Evolutionary conservation across 306 rosid genomes (phyloP), one percentile per base, ranked within the genome.

Genomic region (Trichosanthes cucumerina): DNA sequence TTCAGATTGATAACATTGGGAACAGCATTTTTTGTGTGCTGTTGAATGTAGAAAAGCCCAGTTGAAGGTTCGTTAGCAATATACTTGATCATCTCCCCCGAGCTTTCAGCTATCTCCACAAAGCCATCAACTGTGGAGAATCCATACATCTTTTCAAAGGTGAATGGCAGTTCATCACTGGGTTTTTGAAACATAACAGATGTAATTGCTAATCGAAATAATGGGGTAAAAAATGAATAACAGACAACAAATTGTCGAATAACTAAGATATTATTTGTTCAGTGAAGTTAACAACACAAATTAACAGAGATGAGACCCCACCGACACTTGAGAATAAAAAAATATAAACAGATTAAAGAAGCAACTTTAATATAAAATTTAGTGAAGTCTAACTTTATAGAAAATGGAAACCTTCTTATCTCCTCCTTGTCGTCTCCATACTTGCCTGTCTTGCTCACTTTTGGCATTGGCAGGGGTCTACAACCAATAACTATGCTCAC

Each of bases 41-140:
- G 97, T 83, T 95, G 99, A 82, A 92, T 75, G 75, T 82, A 95
- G 91, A 84, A 92, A 80, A 95, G 93, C 80, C 99, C 99, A 24
- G 87, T 87, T 19, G 97, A 92, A 13, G 97, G 99, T 87, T 95
- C 97, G 54, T 95, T 91, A 36, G 97, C 97, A 56, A 89, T 81
- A 16, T 85, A 87, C 74, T 88, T 95, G 46, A 88, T 88, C 97
- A 95, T 95, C 85, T 92, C 93, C 33, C 89, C 97, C 85, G 87
- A 36, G 86, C 90, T 79, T 78, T 91, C 99, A 59, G 88, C 88
- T 84, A 92, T 84, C 86, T 89, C 99, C 90, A 91, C 80, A 80
- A 92, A 92, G 77, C 97, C 99, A 64, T 95, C 99, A 73, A 87
- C 87, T 9, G 88, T 85, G 68, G 97, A 95, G 91, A 92, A 90